phyloP scores from a whole-genome alignment of 345 rosid genomes.

The Populus pruinosa region DNA sequence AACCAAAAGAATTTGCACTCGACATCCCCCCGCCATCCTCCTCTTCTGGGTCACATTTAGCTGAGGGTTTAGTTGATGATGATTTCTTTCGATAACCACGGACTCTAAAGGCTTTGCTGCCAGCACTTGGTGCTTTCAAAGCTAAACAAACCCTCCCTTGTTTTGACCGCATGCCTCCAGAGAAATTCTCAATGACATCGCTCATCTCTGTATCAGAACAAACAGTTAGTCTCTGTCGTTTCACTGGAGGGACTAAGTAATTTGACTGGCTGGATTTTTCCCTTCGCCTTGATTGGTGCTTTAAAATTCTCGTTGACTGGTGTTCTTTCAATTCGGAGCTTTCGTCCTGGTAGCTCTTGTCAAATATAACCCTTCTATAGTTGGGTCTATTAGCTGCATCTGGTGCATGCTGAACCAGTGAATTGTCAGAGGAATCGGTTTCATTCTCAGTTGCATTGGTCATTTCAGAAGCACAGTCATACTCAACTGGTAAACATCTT shows the following conservation, averaged over 20 bases:
- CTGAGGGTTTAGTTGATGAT: constrained; percentile 7
- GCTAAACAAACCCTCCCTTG: constrained; percentile 20
- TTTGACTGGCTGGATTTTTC: constrained; percentile 33
- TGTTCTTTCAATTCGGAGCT: constrained; percentile 18
- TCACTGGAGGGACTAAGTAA: constrained; percentile 38
- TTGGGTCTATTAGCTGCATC: constrained; percentile 6
- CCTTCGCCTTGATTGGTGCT: constrained; percentile 43
- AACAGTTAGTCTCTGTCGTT: constrained; percentile 52
- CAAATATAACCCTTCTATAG: constrained; percentile 7
- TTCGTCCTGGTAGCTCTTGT: constrained; percentile 22
- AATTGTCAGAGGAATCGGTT: constrained; percentile 15
- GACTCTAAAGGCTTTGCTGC: constrained; percentile 18
- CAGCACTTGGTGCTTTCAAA: constrained; percentile 18
- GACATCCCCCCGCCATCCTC: constrained; percentile 9
- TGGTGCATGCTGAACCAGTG: constrained; percentile 12
- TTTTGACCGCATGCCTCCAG: constrained; percentile 30
- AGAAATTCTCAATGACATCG: constrained; percentile 23
- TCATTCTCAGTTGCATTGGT: constrained; percentile 7
- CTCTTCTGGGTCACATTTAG: constrained; percentile 21
- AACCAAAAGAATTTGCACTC: constrained; percentile 7
- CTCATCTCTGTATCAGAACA: constrained; percentile 41
- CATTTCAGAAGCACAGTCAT: constrained; percentile 19
- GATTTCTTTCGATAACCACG: constrained; percentile 17
- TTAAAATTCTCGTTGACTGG: constrained; percentile 34
- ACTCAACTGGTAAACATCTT: constrained; percentile 39